A percentile compares a stretch with the other conserved stretches of the same genome.
Evolutionary conservation across 1,284 basidiomycete genomes (phyloP).

Genomic region (Trichosporon asahii): DNA sequence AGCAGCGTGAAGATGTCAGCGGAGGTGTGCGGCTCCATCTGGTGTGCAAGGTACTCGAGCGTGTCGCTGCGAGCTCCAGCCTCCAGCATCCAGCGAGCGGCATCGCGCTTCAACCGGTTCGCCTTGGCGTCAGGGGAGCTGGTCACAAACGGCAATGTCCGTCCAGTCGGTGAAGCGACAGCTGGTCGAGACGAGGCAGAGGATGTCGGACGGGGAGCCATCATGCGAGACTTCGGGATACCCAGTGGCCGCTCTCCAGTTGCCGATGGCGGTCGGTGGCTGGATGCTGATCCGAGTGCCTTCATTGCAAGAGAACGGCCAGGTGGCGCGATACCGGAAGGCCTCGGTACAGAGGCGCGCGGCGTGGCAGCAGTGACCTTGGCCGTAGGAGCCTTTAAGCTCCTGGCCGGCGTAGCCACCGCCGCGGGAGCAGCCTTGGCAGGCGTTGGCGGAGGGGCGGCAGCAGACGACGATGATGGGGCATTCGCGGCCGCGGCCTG

Average conservation of each 20-base stretch:
- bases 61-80: slow-evolving; percentile 67
- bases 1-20: slow-evolving; percentile 73
- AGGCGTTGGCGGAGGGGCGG: slow-evolving; percentile 19
- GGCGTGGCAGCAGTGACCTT: slow-evolving; percentile 23
- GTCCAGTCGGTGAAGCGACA: neutral
- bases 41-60: slow-evolving; percentile 77
- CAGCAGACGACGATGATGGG: slow-evolving; percentile 24
- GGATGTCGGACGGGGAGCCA: slow-evolving; percentile 19
- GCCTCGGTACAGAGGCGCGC: slow-evolving; percentile 14
- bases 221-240: slow-evolving; percentile 30
- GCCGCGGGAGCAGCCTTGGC: slow-evolving; percentile 18
- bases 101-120: slow-evolving; percentile 72
- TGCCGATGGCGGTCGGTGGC: slow-evolving; percentile 33
- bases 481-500: slow-evolving; percentile 54
- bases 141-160: slow-evolving; percentile 61
- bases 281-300: slow-evolving; percentile 38
- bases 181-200: slow-evolving; percentile 23
- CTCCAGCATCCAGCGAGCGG: slow-evolving; percentile 76
- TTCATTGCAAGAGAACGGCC: slow-evolving; percentile 47
- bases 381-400: slow-evolving; percentile 21
- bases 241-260: slow-evolving; percentile 34
- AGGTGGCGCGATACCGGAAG: slow-evolving; percentile 24
- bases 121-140: slow-evolving; percentile 70
- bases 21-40: slow-evolving; percentile 83
- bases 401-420: slow-evolving; percentile 24